A percentile compares a stretch with the other conserved stretches of the same genome.
Evolutionary conservation across 164 flowering plant species (phyloP).

Genomic region (Taxillus chinensis): DNA sequence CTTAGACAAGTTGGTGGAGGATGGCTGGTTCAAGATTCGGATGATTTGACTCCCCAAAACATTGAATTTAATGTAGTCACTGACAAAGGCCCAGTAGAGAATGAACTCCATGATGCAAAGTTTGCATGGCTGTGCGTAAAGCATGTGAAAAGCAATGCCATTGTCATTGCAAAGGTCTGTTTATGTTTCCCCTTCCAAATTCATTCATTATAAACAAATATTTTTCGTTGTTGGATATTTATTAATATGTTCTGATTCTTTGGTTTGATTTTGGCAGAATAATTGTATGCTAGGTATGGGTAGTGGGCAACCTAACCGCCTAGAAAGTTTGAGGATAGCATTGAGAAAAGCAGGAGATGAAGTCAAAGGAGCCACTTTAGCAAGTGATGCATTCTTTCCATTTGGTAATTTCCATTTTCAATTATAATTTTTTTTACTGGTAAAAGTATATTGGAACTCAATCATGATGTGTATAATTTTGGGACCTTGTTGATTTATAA

Average conservation of each 20-base stretch:
- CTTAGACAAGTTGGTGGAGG: slow-evolving; percentile 98
- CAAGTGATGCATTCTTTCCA: slow-evolving; percentile 98
- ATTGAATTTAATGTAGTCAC: slow-evolving; percentile 57
- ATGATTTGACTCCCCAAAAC: slow-evolving; percentile 72
- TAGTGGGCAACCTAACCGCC: slow-evolving; percentile 95
- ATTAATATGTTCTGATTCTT: slow-evolving; percentile 8
- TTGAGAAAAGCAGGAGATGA: slow-evolving; percentile 88
- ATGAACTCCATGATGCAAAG: slow-evolving; percentile 70
- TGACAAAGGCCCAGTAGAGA: slow-evolving; percentile 46
- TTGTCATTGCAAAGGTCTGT: slow-evolving; percentile 89
- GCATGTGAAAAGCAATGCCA: slow-evolving; percentile 99
- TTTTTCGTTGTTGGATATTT: not conserved
- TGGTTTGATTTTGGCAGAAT: slow-evolving; percentile 34
- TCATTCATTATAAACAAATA: not conserved
- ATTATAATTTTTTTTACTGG: too few species aligned
- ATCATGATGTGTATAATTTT: too few species aligned
- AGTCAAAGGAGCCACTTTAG: slow-evolving; percentile 91
- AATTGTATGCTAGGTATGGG: slow-evolving; percentile 99
- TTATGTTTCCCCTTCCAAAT: too few species aligned
- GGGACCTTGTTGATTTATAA: too few species aligned
- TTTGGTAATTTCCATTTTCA: slow-evolving; percentile 48
- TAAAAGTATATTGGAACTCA: too few species aligned
- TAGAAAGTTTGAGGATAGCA: slow-evolving; percentile 91
- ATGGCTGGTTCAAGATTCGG: slow-evolving; percentile 92
- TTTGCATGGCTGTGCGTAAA: slow-evolving; percentile 97